phyloP scores from a whole-genome alignment of 108 stramenopile species.

The Phaeodactylum tricornutum region DNA sequence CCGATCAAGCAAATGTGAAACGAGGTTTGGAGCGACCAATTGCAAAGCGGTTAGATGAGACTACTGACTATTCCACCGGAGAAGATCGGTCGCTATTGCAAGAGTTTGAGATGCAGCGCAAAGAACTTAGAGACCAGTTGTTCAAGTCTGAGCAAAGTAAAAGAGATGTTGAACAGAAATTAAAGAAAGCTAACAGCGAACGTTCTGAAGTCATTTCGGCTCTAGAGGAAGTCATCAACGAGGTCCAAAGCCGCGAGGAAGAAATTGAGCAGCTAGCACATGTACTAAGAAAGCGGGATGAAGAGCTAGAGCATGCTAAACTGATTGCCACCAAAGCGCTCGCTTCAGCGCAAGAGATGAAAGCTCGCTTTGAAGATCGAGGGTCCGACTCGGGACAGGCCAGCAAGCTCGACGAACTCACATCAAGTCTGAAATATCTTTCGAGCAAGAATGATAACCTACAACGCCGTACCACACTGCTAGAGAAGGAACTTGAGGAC shows the following conservation, averaged over 20 bases:
- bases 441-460: constrained; percentile 28
- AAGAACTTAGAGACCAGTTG: constrained; percentile 12
- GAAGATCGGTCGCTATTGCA: constrained; percentile 21
- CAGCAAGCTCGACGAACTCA: constrained; percentile 25
- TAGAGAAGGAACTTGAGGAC: constrained; percentile 32
- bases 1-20: constrained; percentile 24
- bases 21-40: constrained; percentile 14
- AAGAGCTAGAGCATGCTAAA: constrained; percentile 50
- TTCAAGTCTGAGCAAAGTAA: constrained; percentile 12
- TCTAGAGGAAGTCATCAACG: constrained; percentile 42
- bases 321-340: constrained; percentile 49
- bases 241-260: constrained; percentile 42
- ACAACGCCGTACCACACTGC: constrained; percentile 18
- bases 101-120: constrained; percentile 12
- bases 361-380: constrained; percentile 28
- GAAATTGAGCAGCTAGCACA: constrained; percentile 36
- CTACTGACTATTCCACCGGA: constrained; percentile 17
- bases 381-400: constrained; percentile 12
- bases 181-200: constrained; percentile 20
- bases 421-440: constrained; percentile 18
- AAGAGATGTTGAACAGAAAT: constrained; percentile 16
- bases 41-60: constrained; percentile 13
- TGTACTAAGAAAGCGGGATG: constrained; percentile 29
- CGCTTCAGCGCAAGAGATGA: constrained; percentile 39
- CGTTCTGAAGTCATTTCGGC: constrained; percentile 37